A percentile compares a stretch with the other conserved stretches of the same genome.
Conservation (phyloP, 2,329 filamentous ascomycete species). For the Fusarium sp. region DNA sequence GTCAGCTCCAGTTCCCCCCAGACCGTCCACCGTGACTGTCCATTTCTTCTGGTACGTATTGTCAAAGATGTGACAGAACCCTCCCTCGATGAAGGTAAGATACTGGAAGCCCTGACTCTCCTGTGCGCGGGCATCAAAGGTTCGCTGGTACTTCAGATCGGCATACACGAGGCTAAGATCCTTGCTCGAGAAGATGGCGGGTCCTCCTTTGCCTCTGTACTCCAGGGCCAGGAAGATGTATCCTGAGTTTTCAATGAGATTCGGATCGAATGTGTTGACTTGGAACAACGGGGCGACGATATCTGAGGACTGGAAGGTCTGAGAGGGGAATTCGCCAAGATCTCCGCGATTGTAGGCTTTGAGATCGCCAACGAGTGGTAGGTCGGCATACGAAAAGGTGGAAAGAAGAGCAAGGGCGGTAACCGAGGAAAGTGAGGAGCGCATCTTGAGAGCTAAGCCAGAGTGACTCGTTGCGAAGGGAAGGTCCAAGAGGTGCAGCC, state of each 20-base stretch:
- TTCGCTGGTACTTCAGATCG: conserved; percentile 29
- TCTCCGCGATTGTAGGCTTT: conserved; percentile 30
- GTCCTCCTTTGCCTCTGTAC: conserved; percentile 31
- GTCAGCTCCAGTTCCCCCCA: conserved; percentile 29
- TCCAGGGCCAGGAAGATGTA: conserved; percentile 39
- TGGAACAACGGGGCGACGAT: conserved; percentile 39
- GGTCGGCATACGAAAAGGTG: conserved; percentile 22
- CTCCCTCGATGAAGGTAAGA: conserved; percentile 40
- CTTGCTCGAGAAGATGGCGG: conserved; percentile 40
- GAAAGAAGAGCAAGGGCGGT: conserved; percentile 5
- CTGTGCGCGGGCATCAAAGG: conserved; percentile 40
- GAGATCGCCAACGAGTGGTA: conserved; percentile 26
- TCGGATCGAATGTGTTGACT: conserved; percentile 33
- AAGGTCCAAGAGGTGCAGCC: not conserved
- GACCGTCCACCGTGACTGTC: conserved; percentile 28
- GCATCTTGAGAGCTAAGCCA: conserved; percentile 20
- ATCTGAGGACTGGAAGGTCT: conserved; percentile 35
- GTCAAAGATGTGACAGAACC: conserved; percentile 37
- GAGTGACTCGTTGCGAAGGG: not conserved
- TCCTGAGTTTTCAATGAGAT: conserved; percentile 31
- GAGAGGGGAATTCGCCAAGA: conserved; percentile 36
- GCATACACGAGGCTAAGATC: conserved; percentile 42
- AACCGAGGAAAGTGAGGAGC: conserved; percentile 2
- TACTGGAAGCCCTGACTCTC: conserved; percentile 28
- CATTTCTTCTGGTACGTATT: conserved; percentile 38